Percentiles rank a stretch among this genome's conserved stretches.
phyloP scores from a whole-genome alignment of 495 filamentous ascomycete genomes.

The Aspergillus kassunensis region DNA sequence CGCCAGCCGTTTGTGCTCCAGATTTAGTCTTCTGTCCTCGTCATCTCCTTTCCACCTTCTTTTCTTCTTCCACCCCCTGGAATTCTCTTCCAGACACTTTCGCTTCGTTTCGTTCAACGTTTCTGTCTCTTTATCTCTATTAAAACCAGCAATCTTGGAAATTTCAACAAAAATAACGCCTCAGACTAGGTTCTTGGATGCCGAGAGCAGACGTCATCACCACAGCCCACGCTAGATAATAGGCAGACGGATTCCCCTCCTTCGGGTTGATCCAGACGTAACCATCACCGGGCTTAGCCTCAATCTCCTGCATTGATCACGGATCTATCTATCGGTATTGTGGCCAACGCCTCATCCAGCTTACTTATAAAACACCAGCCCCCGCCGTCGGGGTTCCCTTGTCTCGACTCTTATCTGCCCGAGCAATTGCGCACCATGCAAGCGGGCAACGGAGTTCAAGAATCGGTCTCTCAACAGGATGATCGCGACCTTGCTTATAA shows the following conservation, averaged over 20 bases:
- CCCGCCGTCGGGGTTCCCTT: background rate
- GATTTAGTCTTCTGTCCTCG: background rate
- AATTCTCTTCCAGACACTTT: background rate
- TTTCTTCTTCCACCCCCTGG: background rate
- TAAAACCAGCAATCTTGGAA: background rate
- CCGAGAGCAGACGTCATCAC: conserved; percentile 18
- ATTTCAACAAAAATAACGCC: background rate
- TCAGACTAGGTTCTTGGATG: background rate
- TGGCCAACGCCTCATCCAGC: background rate
- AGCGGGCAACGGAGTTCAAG: conserved; percentile 9
- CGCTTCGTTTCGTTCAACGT: background rate
- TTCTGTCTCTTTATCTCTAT: background rate
- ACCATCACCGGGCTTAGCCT: conserved; percentile 4
- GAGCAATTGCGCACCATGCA: conserved; percentile 16
- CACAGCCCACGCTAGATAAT: conserved; percentile 9
- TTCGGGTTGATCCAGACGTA: conserved; percentile 11
- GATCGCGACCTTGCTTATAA: conserved; percentile 25
- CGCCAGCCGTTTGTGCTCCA: background rate
- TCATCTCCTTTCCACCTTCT: conserved; percentile 1
- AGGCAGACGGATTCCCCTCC: conserved; percentile 26
- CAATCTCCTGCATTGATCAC: background rate
- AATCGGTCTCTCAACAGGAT: background rate
- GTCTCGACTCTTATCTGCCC: background rate
- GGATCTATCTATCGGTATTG: background rate
- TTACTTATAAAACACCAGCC: conserved; percentile 3